Conservation (phyloP, 2,329 filamentous ascomycete species). For the Hawksworthiomyces lignivorus region DNA sequence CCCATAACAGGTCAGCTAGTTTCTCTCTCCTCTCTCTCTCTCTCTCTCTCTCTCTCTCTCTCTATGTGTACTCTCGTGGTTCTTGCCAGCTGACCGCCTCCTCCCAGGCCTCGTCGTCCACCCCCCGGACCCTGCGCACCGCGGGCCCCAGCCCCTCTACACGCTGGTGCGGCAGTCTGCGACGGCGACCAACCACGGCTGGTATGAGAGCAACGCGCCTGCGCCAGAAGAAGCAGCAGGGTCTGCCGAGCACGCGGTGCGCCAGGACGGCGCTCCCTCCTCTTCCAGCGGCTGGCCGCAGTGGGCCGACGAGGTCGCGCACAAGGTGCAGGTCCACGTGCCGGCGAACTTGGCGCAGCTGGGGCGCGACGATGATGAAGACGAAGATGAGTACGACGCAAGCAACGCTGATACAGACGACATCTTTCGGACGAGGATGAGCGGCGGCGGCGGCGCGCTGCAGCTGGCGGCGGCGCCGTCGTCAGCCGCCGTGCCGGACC, state of each 20-base stretch:
- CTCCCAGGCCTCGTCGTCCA: constrained; percentile 31
- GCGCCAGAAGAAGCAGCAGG: background rate
- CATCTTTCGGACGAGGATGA: constrained; percentile 19
- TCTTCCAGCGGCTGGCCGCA: constrained; percentile 21
- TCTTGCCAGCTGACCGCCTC: too few relatives aligned
- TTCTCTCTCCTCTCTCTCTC: too few relatives aligned
- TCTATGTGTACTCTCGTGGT: constrained; percentile 2
- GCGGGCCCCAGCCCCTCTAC: constrained; percentile 35
- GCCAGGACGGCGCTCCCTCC: constrained; percentile 18
- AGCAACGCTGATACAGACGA: too few relatives aligned
- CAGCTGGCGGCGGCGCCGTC: too few relatives aligned
- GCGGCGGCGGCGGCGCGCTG: constrained; percentile 11
- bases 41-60: constrained; percentile 19
- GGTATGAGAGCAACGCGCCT: constrained; percentile 43
- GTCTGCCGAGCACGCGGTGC: too few relatives aligned
- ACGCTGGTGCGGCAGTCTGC: constrained; percentile 46
- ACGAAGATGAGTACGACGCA: too few relatives aligned
- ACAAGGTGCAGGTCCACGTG: constrained; percentile 35
- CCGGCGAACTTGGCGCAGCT: constrained; percentile 28
- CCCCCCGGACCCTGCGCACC: constrained; percentile 24
- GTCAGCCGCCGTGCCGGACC: constrained; percentile 17
- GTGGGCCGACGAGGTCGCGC: constrained; percentile 42
- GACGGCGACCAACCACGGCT: constrained; percentile 41
- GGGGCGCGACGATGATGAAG: constrained; percentile 22
- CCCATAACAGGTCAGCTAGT: constrained; percentile 41